phyloP scores from a whole-genome alignment of 805 yeast genomes.

The Metschnikowia baotianmanensis region DNA sequence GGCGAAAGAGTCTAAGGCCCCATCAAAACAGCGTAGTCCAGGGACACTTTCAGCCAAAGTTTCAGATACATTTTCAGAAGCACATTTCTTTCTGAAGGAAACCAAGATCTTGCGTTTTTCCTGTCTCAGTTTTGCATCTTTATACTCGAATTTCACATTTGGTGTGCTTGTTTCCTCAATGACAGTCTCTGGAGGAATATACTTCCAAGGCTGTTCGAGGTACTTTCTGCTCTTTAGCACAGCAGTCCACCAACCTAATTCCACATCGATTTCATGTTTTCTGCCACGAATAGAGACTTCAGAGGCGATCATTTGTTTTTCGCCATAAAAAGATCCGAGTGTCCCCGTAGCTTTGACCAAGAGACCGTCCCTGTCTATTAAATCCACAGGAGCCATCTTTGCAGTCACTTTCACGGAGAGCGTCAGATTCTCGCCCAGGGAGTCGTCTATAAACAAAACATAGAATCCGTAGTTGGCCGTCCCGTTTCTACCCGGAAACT shows the following conservation, averaged over 20 bases:
- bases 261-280: slow-evolving; percentile 21
- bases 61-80: not conserved
- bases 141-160: slow-evolving; percentile 75
- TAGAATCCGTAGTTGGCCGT: slow-evolving; percentile 8
- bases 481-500: slow-evolving; percentile 2
- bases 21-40: too few species aligned
- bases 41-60: too few species aligned
- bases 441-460: slow-evolving; percentile 33
- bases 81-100: not conserved
- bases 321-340: slow-evolving; percentile 11
- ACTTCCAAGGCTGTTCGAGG: slow-evolving; percentile 29
- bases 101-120: slow-evolving; percentile 55
- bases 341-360: slow-evolving; percentile 27
- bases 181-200: not conserved
- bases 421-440: slow-evolving; percentile 29
- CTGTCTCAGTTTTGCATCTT: slow-evolving; percentile 73
- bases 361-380: slow-evolving; percentile 21
- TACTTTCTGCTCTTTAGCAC: slow-evolving; percentile 21
- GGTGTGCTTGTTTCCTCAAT: slow-evolving; percentile 14
- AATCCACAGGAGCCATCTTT: slow-evolving; percentile 15
- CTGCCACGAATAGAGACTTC: slow-evolving; percentile 18
- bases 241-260: slow-evolving; percentile 30
- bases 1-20: slow-evolving; percentile 1
- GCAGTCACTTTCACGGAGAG: slow-evolving; percentile 23
- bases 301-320: slow-evolving; percentile 9